Evolutionary conservation across 257 asterid species (phyloP).

Genomic region (Nicotiana tomentosiformis): DNA sequence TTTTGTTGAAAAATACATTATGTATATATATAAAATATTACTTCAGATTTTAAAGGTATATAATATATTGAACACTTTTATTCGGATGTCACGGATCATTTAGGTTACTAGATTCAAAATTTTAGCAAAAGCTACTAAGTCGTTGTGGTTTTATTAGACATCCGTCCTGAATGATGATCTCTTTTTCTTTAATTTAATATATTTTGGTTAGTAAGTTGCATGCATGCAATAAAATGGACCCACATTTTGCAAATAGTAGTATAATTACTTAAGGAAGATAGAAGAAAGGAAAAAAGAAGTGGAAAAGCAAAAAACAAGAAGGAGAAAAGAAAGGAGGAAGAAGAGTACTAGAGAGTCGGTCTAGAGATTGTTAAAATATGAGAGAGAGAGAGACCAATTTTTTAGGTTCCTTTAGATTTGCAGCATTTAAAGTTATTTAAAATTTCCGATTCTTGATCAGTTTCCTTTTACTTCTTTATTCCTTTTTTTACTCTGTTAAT

Average conservation of each 20-base stretch:
- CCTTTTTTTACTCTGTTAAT: neutral
- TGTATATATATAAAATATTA: too few relatives aligned
- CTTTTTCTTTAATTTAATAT: neutral
- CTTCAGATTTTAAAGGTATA: too few relatives aligned
- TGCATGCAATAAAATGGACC: neutral
- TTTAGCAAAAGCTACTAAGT: too few relatives aligned
- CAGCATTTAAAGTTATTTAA: neutral
- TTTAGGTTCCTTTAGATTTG: slow-evolving; percentile 13
- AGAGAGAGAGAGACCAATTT: neutral
- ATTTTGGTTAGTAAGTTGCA: neutral
- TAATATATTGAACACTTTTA: too few relatives aligned
- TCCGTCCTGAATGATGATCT: neutral
- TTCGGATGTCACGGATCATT: too few relatives aligned
- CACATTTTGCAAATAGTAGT: neutral
- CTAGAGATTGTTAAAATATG: slow-evolving; percentile 13
- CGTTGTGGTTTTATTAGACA: too few relatives aligned
- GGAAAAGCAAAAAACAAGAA: neutral
- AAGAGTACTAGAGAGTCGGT: slow-evolving; percentile 24
- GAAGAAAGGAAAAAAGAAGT: neutral
- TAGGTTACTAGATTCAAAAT: too few relatives aligned
- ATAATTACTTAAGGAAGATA: too few relatives aligned
- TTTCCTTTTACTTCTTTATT: neutral
- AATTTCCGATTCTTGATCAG: neutral
- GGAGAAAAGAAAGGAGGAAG: neutral
- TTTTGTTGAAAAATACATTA: too few relatives aligned